Percentiles rank a stretch among this genome's conserved stretches.
Evolutionary conservation across 2,329 filamentous ascomycete genomes (phyloP).

Genomic region (Plenodomus lindquistii): DNA sequence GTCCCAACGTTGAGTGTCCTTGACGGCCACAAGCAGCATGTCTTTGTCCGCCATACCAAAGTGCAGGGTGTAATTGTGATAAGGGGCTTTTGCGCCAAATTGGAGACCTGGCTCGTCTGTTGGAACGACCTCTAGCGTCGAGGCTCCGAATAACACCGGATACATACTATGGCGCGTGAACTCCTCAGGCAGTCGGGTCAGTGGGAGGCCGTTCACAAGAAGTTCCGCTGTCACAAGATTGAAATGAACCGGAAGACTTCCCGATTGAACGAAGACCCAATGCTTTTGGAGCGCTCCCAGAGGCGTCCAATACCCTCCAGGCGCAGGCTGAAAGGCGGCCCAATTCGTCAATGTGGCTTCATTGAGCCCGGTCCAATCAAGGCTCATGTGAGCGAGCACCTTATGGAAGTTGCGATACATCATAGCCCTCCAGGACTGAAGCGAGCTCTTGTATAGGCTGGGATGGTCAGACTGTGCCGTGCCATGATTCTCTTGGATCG

Average conservation of each 20-base stretch:
- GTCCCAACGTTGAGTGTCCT: constrained; percentile 13
- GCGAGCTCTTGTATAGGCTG: constrained; percentile 6
- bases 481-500: constrained; percentile 19
- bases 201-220: constrained; percentile 56
- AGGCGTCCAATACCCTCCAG: constrained; percentile 9
- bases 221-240: constrained; percentile 58
- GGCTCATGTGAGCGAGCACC: constrained; percentile 7
- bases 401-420: constrained; percentile 19
- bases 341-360: constrained; percentile 21
- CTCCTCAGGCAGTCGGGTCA: constrained; percentile 51
- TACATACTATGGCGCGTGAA: constrained; percentile 52
- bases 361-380: constrained; percentile 11
- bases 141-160: constrained; percentile 48
- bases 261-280: constrained; percentile 37
- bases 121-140: constrained; percentile 51
- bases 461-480: constrained; percentile 1
- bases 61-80: constrained; percentile 32
- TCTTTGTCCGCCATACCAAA: constrained; percentile 39
- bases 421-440: constrained; percentile 21
- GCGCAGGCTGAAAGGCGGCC: constrained; percentile 19
- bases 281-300: constrained; percentile 20
- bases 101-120: constrained; percentile 45
- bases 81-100: constrained; percentile 44
- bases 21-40: constrained; percentile 27
- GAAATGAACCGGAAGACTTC: constrained; percentile 40